Evolutionary conservation across 495 filamentous ascomycete genomes (phyloP).

Genomic region (Tuber brumale): DNA sequence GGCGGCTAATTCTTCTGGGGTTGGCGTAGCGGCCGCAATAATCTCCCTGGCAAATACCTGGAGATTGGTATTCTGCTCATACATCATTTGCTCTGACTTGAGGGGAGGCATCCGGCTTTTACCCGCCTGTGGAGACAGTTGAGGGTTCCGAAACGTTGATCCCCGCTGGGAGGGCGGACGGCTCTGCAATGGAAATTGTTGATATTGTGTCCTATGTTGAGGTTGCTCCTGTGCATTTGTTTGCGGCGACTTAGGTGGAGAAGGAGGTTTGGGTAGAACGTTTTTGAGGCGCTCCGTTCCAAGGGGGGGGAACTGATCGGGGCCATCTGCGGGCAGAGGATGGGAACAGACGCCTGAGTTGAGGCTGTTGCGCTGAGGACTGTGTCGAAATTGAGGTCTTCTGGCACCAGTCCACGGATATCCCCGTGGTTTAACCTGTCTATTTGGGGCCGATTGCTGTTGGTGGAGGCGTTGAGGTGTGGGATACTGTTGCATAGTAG

Average conservation of each 20-base stretch:
- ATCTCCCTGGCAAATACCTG: conserved; percentile 31
- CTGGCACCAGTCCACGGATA: conserved; percentile 5
- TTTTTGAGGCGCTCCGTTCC: conserved; percentile 24
- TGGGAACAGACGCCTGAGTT: conserved; percentile 8
- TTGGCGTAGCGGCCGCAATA: conserved; percentile 26
- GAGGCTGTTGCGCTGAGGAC: background rate
- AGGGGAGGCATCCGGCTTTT: background rate
- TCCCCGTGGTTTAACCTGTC: background rate
- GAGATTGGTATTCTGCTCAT: conserved; percentile 27
- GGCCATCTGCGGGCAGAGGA: conserved; percentile 1
- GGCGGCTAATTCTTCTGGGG: conserved; percentile 16
- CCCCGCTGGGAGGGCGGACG: conserved; percentile 1
- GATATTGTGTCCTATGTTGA: conserved; percentile 29
- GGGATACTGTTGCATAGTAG: conserved; percentile 8
- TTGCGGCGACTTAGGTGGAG: conserved; percentile 9
- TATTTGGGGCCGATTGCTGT: conserved; percentile 7
- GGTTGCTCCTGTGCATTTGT: conserved; percentile 14
- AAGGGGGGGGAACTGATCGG: conserved; percentile 37
- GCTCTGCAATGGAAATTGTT: conserved; percentile 22
- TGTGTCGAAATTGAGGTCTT: background rate
- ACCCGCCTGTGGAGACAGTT: background rate
- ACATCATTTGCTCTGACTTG: conserved; percentile 20
- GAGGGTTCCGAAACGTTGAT: background rate
- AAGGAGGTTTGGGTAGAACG: conserved; percentile 8
- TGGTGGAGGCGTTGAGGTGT: background rate